Evolutionary conservation across 2,329 filamentous ascomycete genomes (phyloP).

Genomic region (Phyllosticta paracitricarpa): DNA sequence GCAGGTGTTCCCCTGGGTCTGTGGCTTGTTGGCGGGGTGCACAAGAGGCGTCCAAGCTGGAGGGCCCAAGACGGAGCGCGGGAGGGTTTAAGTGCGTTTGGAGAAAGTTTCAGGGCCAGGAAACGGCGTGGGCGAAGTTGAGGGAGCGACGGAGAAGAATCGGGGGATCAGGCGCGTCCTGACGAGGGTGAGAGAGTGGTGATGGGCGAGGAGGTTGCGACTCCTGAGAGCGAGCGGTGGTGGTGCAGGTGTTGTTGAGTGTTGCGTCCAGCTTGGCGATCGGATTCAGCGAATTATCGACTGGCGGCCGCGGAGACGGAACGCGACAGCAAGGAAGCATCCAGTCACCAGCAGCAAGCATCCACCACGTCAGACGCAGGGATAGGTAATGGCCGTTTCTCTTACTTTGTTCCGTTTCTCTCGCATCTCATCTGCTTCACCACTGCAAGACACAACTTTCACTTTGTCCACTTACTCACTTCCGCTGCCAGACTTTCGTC

Average conservation of each 20-base stretch:
- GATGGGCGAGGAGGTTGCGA: background rate
- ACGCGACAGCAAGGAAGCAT: background rate
- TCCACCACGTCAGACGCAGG: background rate
- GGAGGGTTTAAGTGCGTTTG: background rate
- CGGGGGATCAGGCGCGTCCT: background rate
- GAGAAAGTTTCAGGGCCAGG: background rate
- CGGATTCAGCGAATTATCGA: background rate
- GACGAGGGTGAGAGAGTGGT: background rate
- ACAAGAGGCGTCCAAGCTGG: background rate
- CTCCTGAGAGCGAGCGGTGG: background rate
- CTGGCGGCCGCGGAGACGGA: background rate
- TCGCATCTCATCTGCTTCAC: background rate
- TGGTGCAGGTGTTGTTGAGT: background rate
- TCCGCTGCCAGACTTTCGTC: too few relatives aligned
- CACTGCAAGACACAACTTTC: background rate
- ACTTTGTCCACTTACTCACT: background rate
- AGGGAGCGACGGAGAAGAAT: background rate
- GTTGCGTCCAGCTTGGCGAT: background rate
- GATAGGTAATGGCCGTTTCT: background rate
- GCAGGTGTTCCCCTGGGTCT: background rate
- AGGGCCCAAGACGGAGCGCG: background rate
- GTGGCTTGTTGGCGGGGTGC: background rate
- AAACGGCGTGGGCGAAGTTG: background rate
- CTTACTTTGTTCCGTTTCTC: background rate
- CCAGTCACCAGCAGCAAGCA: background rate